Evolutionary conservation across 176 grass and related monocot species (phyloP).

Genomic region (Guadua angustifolia): DNA sequence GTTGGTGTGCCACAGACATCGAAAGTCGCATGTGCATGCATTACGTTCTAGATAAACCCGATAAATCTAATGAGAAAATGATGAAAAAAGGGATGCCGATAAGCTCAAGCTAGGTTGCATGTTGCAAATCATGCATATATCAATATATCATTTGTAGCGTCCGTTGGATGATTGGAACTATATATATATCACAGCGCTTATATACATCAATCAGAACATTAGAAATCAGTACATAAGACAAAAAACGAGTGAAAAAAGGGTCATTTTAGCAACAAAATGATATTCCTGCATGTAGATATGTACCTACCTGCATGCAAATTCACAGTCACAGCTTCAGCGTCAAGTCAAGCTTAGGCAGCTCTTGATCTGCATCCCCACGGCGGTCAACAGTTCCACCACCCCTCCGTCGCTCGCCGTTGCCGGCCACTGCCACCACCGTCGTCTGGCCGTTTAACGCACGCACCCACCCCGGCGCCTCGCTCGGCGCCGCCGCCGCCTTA

Average conservation of each 20-base stretch:
- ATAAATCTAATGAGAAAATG: neutral
- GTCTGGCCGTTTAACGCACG: neutral
- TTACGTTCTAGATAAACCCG: too few species aligned
- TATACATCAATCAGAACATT: neutral
- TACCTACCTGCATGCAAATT: neutral
- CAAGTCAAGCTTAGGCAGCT: constrained; percentile 44
- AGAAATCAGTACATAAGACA: neutral
- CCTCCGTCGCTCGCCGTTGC: neutral
- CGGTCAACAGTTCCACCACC: neutral
- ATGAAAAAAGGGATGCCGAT: neutral
- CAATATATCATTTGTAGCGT: neutral
- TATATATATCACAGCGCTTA: neutral
- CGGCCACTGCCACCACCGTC: neutral
- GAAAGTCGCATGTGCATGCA: too few species aligned
- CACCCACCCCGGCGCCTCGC: constrained; percentile 26
- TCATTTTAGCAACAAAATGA: constrained; percentile 27
- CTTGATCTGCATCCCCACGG: neutral
- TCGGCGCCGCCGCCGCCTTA: neutral
- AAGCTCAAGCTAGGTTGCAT: too few species aligned
- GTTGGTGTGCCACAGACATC: too few species aligned
- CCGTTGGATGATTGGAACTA: neutral
- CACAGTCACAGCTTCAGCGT: constrained; percentile 49
- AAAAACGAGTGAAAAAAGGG: neutral
- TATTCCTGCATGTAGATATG: neutral
- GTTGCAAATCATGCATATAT: too few species aligned